Evolutionary conservation across 2,329 filamentous ascomycete genomes (phyloP).

Genomic region (Claviceps quebecensis): DNA sequence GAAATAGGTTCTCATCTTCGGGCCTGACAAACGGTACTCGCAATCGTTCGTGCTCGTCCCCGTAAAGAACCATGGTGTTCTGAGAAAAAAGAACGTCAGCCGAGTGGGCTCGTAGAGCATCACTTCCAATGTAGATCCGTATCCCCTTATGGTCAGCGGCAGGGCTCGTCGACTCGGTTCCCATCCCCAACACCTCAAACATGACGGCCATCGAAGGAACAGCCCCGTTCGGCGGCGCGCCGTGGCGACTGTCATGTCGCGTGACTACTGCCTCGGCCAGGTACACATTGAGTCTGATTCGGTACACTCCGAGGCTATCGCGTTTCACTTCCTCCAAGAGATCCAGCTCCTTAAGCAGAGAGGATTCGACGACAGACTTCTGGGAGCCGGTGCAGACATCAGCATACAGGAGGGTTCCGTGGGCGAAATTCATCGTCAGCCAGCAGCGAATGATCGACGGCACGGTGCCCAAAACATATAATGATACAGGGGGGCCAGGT

Average conservation of each 20-base stretch:
- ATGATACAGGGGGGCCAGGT: conserved; percentile 63
- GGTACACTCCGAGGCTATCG: conserved; percentile 49
- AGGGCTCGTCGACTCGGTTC: conserved; percentile 30
- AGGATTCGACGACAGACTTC: conserved; percentile 65
- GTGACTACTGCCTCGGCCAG: conserved; percentile 80
- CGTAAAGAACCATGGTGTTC: conserved; percentile 75
- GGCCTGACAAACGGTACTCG: conserved; percentile 86
- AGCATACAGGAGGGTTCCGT: conserved; percentile 77
- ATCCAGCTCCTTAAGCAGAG: conserved; percentile 61
- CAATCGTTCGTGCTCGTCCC: conserved; percentile 73
- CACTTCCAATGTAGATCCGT: conserved; percentile 80
- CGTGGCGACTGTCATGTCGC: conserved; percentile 57
- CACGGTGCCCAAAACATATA: conserved; percentile 76
- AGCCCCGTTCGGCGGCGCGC: conserved; percentile 53
- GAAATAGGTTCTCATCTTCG: conserved; percentile 73
- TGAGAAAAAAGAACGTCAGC: conserved; percentile 87
- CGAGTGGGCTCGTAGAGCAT: conserved; percentile 71
- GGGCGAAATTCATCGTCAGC: conserved; percentile 81
- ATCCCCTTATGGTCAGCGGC: conserved; percentile 43
- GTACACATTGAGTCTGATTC: conserved; percentile 69
- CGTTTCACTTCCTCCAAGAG: conserved; percentile 52
- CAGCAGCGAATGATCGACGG: conserved; percentile 93
- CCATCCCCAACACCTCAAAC: conserved; percentile 52
- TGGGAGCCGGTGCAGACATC: conserved; percentile 87
- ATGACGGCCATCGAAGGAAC: conserved; percentile 69